phyloP scores from a whole-genome alignment of 2,329 filamentous ascomycete genomes.

The Fusarium armeniacum region DNA sequence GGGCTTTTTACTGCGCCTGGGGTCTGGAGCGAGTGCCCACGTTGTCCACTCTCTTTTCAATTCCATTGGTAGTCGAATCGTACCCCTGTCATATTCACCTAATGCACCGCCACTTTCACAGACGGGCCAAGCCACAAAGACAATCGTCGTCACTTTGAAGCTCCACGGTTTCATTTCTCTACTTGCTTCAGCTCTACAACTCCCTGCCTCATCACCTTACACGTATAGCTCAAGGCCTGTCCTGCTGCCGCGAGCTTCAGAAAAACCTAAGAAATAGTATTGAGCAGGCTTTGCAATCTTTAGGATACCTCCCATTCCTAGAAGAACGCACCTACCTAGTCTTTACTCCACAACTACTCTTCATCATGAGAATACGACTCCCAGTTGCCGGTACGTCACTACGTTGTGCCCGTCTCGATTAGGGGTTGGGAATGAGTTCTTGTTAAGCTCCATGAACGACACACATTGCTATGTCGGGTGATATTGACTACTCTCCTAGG shows the following conservation, averaged over 20 bases:
- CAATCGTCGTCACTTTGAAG: conserved; percentile 29
- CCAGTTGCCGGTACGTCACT: conserved; percentile 82
- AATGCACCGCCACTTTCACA: conserved; percentile 35
- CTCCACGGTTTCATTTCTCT: conserved; percentile 30
- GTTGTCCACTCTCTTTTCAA: conserved; percentile 25
- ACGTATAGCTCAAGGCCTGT: conserved; percentile 24
- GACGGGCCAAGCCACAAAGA: conserved; percentile 32
- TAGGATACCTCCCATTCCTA: neutral
- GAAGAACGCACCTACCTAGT: conserved; percentile 4
- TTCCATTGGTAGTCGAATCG: conserved; percentile 16
- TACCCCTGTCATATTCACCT: conserved; percentile 24
- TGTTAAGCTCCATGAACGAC: neutral
- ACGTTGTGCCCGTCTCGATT: conserved; percentile 10
- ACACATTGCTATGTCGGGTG: neutral
- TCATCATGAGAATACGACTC: conserved; percentile 83
- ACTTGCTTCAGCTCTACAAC: conserved; percentile 26
- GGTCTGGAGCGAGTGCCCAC: conserved; percentile 26
- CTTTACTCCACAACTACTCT: conserved; percentile 13
- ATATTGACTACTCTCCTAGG: conserved; percentile 60
- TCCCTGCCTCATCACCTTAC: conserved; percentile 30
- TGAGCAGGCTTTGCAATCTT: neutral
- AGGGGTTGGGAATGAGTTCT: neutral
- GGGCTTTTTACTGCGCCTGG: neutral
- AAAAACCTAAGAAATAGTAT: neutral
- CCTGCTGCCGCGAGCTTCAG: neutral